Evolutionary conservation across 768 basidiomycete species (phyloP).

Genomic region (Suillus fuscotomentosus): DNA sequence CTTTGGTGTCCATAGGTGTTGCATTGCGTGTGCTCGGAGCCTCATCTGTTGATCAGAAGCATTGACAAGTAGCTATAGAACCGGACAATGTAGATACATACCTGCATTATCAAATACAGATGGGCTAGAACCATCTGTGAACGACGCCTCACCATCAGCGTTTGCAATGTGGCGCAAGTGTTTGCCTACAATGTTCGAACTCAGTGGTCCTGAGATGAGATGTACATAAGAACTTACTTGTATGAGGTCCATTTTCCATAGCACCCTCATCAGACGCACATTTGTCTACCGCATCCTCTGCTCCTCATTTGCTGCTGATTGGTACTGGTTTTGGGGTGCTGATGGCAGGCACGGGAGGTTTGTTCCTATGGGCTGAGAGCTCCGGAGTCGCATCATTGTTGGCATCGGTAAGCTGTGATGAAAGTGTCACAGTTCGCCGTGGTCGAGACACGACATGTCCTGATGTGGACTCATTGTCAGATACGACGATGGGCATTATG

Average conservation of each 20-base stretch:
- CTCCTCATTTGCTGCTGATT: neutral
- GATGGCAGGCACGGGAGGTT: neutral
- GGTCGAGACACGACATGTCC: no score
- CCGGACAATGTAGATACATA: neutral
- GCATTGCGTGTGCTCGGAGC: neutral
- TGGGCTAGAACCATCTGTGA: neutral
- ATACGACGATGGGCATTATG: neutral
- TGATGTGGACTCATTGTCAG: neutral
- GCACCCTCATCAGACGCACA: neutral
- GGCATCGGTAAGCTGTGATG: neutral
- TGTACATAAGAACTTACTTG: neutral
- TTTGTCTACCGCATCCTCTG: neutral
- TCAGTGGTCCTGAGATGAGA: neutral
- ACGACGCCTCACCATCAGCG: neutral
- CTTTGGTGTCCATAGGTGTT: slow-evolving; percentile 7
- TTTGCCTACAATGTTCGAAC: neutral
- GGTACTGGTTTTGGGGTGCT: neutral
- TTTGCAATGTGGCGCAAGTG: neutral
- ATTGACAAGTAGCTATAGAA: neutral
- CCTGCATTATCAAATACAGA: neutral
- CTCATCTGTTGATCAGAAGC: neutral
- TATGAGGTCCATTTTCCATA: neutral
- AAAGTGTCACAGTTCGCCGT: no score
- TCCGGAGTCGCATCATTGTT: neutral
- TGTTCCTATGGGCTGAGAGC: neutral